phyloP scores from a whole-genome alignment of 2,329 filamentous ascomycete genomes.

The Metarhizium brunneum region DNA sequence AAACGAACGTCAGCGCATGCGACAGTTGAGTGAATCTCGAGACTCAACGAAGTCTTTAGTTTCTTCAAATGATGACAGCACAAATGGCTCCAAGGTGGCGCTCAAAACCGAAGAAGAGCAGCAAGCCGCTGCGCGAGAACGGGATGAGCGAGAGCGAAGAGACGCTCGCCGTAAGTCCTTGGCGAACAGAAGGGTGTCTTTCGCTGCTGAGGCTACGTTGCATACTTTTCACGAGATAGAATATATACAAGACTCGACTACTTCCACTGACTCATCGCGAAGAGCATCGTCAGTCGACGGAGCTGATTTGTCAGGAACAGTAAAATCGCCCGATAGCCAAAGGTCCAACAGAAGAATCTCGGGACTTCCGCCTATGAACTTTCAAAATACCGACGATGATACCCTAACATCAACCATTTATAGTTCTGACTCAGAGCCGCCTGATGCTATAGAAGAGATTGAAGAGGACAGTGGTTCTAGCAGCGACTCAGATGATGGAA shows the following conservation, averaged over 20 bases:
- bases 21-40: neutral
- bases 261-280: slow-evolving; percentile 66
- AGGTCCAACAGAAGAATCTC: slow-evolving; percentile 56
- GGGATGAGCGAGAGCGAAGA: slow-evolving; percentile 64
- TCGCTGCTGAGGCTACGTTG: slow-evolving; percentile 91
- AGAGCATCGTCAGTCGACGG: slow-evolving; percentile 53
- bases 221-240: slow-evolving; percentile 97
- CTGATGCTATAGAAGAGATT: slow-evolving; percentile 45
- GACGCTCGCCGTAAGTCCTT: slow-evolving; percentile 89
- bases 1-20: slow-evolving; percentile 5
- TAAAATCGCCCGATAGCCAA: slow-evolving; percentile 56
- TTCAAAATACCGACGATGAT: slow-evolving; percentile 56
- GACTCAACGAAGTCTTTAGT: slow-evolving; percentile 9
- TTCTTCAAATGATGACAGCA: slow-evolving; percentile 13
- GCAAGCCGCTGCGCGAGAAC: slow-evolving; percentile 57
- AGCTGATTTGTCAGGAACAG: slow-evolving; percentile 25
- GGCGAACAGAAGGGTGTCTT: slow-evolving; percentile 88
- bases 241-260: slow-evolving; percentile 77
- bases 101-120: slow-evolving; percentile 62
- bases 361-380: slow-evolving; percentile 53
- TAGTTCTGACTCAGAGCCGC: slow-evolving; percentile 55
- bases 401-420: slow-evolving; percentile 70
- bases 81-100: slow-evolving; percentile 46
- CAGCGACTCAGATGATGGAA: slow-evolving; percentile 62
- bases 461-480: slow-evolving; percentile 37